Base-by-base conservation (phyloP, 257 asterid species). In the Rauvolfia tetraphylla region DNA sequence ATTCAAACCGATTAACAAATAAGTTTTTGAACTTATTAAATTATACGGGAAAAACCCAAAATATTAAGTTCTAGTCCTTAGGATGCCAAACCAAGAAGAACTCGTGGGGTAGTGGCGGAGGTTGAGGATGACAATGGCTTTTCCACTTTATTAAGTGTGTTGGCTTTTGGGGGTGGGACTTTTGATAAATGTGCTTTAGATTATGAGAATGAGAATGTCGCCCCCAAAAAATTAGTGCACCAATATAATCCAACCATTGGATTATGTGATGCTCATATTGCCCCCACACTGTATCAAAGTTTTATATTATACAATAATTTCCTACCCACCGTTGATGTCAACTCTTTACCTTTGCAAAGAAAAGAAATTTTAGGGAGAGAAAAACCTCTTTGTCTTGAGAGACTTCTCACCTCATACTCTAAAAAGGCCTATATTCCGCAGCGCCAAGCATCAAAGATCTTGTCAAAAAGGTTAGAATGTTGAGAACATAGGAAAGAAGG, bases 121-220 rank as follows among this genome's bases (percentile, higher is more conserved):
- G 66, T 27, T 58, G 34, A 3, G 3, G 39, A 61, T 61, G 68
- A 31, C 22, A 29, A 59, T 58, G 66, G 36, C 36, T 58, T 58
- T 58, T 58, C 29, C 36, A 58, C 66, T 58, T 25, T 58, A 58
- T 25, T 58, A 58, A 8, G 2, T 53, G 59, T 53, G 25, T 58
- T 31, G 68, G 68, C 68, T 29, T 67, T 67, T 38, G 11, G 44
- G 48, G 48, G 23, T 2, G 27, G 31, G 71, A 27, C 72, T 67
- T 67, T 36, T 38, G 49, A 67, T 67, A 6, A 65, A 33, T 17
- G 27, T 15, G 46, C 44, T 36, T 65, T 65, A 22, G 66, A 9
- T 58, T n/a, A 58, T 58, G 70, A 65, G 44, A 23, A 66, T 38
- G 48, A 67, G 72, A 67, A 63, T 63, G 69, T 63, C n/a, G 25